These are phyloP conservation scores for Podila epigama DNA, from an alignment of 192 early-diverging fungal species.

Conservation along the genomic window DNA sequence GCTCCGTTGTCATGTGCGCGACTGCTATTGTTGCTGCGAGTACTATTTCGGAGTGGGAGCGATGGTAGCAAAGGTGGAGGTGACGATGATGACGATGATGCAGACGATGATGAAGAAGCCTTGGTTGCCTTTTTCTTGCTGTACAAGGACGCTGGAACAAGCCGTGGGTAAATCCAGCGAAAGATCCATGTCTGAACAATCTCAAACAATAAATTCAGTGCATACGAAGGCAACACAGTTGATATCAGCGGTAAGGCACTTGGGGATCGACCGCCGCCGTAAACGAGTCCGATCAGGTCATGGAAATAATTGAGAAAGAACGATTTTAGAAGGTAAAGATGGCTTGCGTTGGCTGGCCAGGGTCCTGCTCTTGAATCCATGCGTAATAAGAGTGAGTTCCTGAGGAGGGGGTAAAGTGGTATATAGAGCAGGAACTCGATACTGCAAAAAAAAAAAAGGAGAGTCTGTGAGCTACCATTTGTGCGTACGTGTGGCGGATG, in stretches of 20 bases:
- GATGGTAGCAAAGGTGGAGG: conserved; percentile 12
- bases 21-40: not conserved
- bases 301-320: conserved; percentile 41
- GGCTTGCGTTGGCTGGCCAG: conserved; percentile 24
- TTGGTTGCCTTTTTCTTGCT: conserved; percentile 12
- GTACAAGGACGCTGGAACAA: conserved; percentile 29
- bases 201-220: conserved; percentile 40
- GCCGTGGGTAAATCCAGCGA: conserved; percentile 41
- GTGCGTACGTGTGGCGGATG: too few species aligned
- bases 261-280: conserved; percentile 31
- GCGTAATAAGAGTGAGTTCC: conserved; percentile 30
- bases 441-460: not conserved
- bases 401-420: conserved; percentile 45
- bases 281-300: conserved; percentile 44
- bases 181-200: conserved; percentile 50
- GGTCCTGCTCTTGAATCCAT: conserved; percentile 42
- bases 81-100: not conserved
- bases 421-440: conserved; percentile 46
- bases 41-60: conserved; percentile 4
- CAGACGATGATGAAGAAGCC: conserved; percentile 10
- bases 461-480: too few species aligned
- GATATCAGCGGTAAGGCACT: conserved; percentile 36
- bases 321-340: conserved; percentile 22
- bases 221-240: conserved; percentile 41
- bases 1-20: not conserved